Evolutionary conservation across 768 basidiomycete species (phyloP).

Genomic region (Chalciporus sphaerocephalus): DNA sequence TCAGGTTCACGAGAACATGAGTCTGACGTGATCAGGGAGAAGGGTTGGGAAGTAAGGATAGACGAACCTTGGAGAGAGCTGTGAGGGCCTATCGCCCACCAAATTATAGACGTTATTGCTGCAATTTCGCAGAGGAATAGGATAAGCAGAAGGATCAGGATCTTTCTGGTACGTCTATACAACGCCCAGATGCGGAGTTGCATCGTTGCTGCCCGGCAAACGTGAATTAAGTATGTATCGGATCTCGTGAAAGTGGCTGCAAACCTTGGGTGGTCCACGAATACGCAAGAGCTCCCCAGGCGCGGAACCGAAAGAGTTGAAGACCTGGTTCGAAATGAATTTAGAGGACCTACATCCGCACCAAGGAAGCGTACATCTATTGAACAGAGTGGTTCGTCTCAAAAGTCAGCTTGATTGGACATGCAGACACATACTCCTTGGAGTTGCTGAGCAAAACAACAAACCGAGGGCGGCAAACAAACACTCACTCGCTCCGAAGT

Average conservation of each 20-base stretch:
- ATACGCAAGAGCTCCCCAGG: slow-evolving; percentile 30
- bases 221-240: slow-evolving; percentile 3
- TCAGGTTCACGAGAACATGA: neutral
- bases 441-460: slow-evolving; percentile 1
- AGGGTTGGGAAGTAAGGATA: neutral
- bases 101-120: slow-evolving; percentile 25
- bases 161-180: slow-evolving; percentile 24
- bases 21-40: neutral
- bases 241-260: neutral
- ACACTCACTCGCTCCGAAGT: slow-evolving; percentile 16
- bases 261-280: slow-evolving; percentile 33
- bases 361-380: slow-evolving; percentile 21
- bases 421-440: slow-evolving; percentile 22
- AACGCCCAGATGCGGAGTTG: slow-evolving; percentile 32
- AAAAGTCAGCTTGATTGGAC: neutral
- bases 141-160: slow-evolving; percentile 16
- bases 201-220: slow-evolving; percentile 24
- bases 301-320: slow-evolving; percentile 29
- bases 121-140: slow-evolving; percentile 23
- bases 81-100: slow-evolving; percentile 22
- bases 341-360: neutral
- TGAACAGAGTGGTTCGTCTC: neutral
- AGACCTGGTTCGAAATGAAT: slow-evolving; percentile 15
- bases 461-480: neutral
- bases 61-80: slow-evolving; percentile 21